Evolutionary conservation across 495 filamentous ascomycete genomes (phyloP), one percentile per base, ranked within the genome.

Genomic region (Neurospora sp.): DNA sequence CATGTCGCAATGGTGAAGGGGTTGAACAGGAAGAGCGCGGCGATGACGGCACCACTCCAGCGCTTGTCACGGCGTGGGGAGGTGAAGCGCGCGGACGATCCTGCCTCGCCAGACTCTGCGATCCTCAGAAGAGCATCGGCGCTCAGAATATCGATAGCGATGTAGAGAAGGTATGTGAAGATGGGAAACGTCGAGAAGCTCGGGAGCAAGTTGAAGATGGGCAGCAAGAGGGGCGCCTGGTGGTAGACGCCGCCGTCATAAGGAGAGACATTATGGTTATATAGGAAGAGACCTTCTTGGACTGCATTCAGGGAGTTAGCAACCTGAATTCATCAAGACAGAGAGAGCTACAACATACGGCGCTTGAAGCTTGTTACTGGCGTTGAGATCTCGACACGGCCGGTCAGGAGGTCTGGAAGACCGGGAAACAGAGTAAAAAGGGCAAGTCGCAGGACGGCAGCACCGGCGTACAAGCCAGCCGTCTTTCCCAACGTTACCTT

Each of bases 241-340:
- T 99, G 94, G 82, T 93, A 99, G 80, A 98, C 93, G 73, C 96
- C 96, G 72, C 96, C 96, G 81, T 99, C 94, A 81, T 98, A 99
- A 1, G 96, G 96, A 69, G 94, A 98, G 37, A 98, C 93, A 86
- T 97, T 96, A 77, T 94, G 93, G 70, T 91, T 94, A 78, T 98
- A 98, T 5, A 99, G 89, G 78, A 97, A 98, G 68, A 99, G 85
- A 39, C 96, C 96, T 84, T 99, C 96, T 83, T 98, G 94, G 70
- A 99, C 94, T 97, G 71, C 38, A 16, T 18, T n/a, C 39, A 31
- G 7, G 42, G 22, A 59, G 73, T 71, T 68, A 73, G 69, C 65
- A 38, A 27, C 11, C 22, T 7, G 22, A 14, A 14, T 59, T 59
- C 22, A 16, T 61, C 9, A 20, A 20, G 20, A 22, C 44, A 22